Base-by-base conservation (phyloP, 805 yeast genomes). In the Candida jianshihensis region DNA sequence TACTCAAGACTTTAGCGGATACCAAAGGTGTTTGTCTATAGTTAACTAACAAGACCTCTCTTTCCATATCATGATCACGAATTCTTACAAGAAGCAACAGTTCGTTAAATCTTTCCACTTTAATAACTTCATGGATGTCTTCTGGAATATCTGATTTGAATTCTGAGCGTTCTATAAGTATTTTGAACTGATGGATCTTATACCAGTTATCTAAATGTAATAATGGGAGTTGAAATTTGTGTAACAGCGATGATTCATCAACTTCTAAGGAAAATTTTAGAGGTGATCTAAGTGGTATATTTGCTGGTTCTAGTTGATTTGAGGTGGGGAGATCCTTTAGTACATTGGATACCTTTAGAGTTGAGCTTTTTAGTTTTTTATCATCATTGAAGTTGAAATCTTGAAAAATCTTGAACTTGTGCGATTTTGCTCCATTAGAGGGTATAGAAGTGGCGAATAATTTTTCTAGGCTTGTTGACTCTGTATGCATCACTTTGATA, bases 131-230 rank as follows among this genome's bases (percentile, higher is more conserved):
- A 19, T 26, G 39, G 10, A 41, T 25, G 1, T 34, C 25, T 3
- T 29, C 24, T 5, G 5, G 24, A 10, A 5, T 18, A 13, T 5
- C 19, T 5, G 22, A 15, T 6, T 29, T 26, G 6, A 22, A 28
- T 14, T 30, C 35, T 21, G 17, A 26, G 3, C 33, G 16, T 21
- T 40, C 25, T 1, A 42, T 12, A 9, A 12, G 14, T 25, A 35
- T 44, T 1, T 15, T 30, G 16, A 40, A 30, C n/a, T 44, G 45
- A 17, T 40, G 39, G 12, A 48, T 42, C 16, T 38, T 41, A 27
- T 47, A 48, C 56, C 53, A 49, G 28, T 44, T 44, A 25, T 44
- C 49, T 8, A 52, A 33, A 8, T 40, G 36, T 4, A 42, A 34
- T 2, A 52, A 16, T 4, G 54, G 53, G 12, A 40, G 21, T 13